Conservation (phyloP, 495 filamentous ascomycete species). For the Hypoxylon lienhwacheense region DNA sequence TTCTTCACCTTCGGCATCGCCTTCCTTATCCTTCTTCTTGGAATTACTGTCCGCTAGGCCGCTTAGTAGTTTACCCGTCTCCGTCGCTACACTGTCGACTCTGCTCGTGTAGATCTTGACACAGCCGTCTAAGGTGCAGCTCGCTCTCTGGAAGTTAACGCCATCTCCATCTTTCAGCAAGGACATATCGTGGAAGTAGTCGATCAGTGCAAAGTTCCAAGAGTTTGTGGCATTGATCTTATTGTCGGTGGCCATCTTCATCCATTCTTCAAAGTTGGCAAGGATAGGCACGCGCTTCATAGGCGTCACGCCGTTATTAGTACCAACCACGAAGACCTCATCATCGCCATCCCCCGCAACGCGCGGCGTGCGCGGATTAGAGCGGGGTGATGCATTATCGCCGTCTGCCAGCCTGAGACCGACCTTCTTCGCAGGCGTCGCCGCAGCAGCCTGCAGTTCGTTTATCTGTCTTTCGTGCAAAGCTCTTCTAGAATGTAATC, state of each 20-base stretch:
- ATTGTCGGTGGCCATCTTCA: slow-evolving; percentile 99
- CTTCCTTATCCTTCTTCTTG: slow-evolving; percentile 65
- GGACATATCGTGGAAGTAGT: slow-evolving; percentile 99
- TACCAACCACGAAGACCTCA: slow-evolving; percentile 61
- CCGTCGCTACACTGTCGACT: slow-evolving; percentile 96
- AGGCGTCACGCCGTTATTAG: slow-evolving; percentile 76
- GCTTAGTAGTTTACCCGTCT: slow-evolving; percentile 93
- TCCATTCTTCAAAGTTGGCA: slow-evolving; percentile 99
- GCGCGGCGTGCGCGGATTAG: slow-evolving; percentile 62
- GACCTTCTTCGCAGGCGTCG: slow-evolving; percentile 75
- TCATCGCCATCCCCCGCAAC: slow-evolving; percentile 52
- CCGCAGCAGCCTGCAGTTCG: slow-evolving; percentile 82
- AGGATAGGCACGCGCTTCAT: slow-evolving; percentile 95
- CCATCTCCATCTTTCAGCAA: slow-evolving; percentile 93
- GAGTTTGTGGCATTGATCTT: slow-evolving; percentile 99
- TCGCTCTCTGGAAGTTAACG: slow-evolving; percentile 98
- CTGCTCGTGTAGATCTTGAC: slow-evolving; percentile 99
- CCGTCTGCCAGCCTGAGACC: slow-evolving; percentile 62
- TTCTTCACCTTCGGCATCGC: slow-evolving; percentile 68
- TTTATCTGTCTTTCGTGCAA: slow-evolving; percentile 90
- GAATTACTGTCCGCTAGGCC: slow-evolving; percentile 89
- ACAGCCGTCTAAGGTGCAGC: slow-evolving; percentile 96
- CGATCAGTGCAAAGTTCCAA: slow-evolving; percentile 98
- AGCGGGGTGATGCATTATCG: slow-evolving; percentile 56
- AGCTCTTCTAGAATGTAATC: slow-evolving; percentile 83